A percentile compares a stretch with the other conserved stretches of the same genome.
These are phyloP conservation scores for Leucosporidium creatinivorum DNA, from an alignment of 768 basidiomycete species.

Conservation along the genomic window DNA sequence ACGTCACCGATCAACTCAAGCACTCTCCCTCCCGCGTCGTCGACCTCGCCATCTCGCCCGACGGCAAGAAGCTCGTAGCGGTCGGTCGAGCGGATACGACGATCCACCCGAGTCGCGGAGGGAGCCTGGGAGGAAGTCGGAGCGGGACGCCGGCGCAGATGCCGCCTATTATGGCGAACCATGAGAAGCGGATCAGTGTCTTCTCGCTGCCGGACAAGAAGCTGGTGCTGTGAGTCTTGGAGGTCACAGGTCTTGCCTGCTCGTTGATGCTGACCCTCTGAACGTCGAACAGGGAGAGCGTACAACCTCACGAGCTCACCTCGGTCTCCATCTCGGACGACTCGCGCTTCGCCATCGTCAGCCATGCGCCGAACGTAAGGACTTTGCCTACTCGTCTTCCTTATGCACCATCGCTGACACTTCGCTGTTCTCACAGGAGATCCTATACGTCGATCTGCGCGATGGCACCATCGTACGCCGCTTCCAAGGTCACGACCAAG, in stretches of 20 bases:
- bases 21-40: constrained; percentile 66
- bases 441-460: constrained; percentile 76
- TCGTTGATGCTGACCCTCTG: not conserved
- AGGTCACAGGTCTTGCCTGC: constrained; percentile 1
- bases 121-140: constrained; percentile 31
- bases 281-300: constrained; percentile 14
- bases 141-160: constrained; percentile 16
- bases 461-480: constrained; percentile 62
- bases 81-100: constrained; percentile 50
- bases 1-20: constrained; percentile 61
- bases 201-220: constrained; percentile 66
- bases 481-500: constrained; percentile 78
- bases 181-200: constrained; percentile 57
- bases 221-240: constrained; percentile 55
- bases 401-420: not conserved
- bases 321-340: constrained; percentile 53
- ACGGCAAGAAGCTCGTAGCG: constrained; percentile 73
- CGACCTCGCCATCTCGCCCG: constrained; percentile 79
- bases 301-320: constrained; percentile 50
- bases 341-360: constrained; percentile 78
- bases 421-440: constrained; percentile 55
- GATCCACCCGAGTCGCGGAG: constrained; percentile 35
- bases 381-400: not conserved
- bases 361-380: constrained; percentile 75
- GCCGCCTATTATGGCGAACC: constrained; percentile 18